These are phyloP conservation scores for Collybia sordida DNA, from an alignment of 768 basidiomycete species.

Conservation along the genomic window DNA sequence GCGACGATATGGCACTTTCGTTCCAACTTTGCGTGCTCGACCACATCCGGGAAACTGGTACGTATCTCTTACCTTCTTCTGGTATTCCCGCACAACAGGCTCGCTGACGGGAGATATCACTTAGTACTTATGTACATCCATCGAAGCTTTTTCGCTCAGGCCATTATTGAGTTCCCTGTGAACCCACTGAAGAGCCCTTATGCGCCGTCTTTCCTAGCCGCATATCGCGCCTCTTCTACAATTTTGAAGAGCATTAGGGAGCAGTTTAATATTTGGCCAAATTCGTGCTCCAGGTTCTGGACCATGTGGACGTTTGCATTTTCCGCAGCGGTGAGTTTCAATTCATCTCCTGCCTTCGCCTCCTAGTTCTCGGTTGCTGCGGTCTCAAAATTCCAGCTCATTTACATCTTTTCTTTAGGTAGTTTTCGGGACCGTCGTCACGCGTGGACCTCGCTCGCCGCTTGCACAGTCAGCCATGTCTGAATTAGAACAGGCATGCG, in stretches of 20 bases:
- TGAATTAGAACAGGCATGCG: conserved; percentile 67
- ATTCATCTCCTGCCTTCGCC: too few relatives aligned
- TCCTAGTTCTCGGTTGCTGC: too few relatives aligned
- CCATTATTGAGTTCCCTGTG: conserved; percentile 63
- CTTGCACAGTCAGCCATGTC: conserved; percentile 66
- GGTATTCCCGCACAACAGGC: background rate
- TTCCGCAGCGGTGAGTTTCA: conserved; percentile 45
- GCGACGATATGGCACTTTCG: conserved; percentile 30
- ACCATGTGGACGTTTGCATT: conserved; percentile 62
- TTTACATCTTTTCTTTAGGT: conserved; percentile 38
- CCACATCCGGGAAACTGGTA: conserved; percentile 48
- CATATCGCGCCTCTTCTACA: conserved; percentile 56
- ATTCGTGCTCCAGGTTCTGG: conserved; percentile 56
- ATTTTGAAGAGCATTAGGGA: conserved; percentile 52
- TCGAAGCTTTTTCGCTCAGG: conserved; percentile 69
- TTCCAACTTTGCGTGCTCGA: conserved; percentile 48
- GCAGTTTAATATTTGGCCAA: conserved; percentile 47
- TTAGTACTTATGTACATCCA: conserved; percentile 64
- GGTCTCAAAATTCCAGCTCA: too few relatives aligned
- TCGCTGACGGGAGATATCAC: background rate
- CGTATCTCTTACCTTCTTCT: conserved; percentile 7
- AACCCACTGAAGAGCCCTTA: conserved; percentile 69
- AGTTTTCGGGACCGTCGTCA: conserved; percentile 79
- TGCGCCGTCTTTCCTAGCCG: conserved; percentile 62
- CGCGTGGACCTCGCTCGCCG: conserved; percentile 67